Conservation (phyloP, 176 grass and related monocot species). For the Carex cristatella region DNA sequence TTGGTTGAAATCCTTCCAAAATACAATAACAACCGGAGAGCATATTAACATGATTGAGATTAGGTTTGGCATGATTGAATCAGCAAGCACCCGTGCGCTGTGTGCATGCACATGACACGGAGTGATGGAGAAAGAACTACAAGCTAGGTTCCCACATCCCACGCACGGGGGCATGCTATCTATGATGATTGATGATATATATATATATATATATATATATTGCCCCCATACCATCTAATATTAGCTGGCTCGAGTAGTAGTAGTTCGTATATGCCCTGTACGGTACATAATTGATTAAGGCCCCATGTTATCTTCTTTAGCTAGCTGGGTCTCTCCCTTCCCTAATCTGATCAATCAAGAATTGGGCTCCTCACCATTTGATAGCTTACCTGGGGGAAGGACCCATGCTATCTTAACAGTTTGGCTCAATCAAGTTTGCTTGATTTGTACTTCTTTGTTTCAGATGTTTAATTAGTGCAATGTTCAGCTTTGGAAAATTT, state of each 20-base stretch:
- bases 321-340: not conserved
- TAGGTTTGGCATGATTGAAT: slow-evolving; percentile 6
- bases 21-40: not conserved
- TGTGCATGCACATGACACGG: slow-evolving; percentile 1
- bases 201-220: too few relatives aligned
- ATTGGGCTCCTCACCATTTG: not conserved
- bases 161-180: not conserved
- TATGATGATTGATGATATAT: not conserved
- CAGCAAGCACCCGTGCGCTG: not conserved
- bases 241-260: slow-evolving; percentile 3
- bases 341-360: not conserved
- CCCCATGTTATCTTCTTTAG: slow-evolving; percentile 8
- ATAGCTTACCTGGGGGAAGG: not conserved
- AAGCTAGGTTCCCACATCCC: not conserved
- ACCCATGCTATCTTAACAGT: not conserved
- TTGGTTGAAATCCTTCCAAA: not conserved
- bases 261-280: not conserved
- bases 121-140: not conserved
- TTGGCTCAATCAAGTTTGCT: not conserved
- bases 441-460: not conserved
- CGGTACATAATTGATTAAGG: slow-evolving; percentile 21
- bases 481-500: not conserved
- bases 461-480: not conserved
- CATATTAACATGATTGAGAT: not conserved
- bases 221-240: not conserved